Conservation (phyloP, 2,329 filamentous ascomycete species). For the Rachicladosporium sp. region DNA sequence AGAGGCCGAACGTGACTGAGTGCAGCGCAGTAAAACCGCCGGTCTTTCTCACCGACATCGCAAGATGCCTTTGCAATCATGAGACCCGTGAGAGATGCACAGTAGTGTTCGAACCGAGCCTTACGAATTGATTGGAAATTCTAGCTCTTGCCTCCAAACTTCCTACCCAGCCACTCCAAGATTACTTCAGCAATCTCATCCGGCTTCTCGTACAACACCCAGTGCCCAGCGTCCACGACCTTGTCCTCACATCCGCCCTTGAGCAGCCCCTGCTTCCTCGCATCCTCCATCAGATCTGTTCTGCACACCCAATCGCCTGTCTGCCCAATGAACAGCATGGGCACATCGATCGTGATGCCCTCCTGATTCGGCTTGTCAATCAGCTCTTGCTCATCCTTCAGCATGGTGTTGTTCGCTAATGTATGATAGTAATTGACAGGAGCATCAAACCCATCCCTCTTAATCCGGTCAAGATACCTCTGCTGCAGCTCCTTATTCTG, state of each 20-base stretch:
- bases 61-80: too few relatives aligned
- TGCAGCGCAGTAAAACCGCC: too few relatives aligned
- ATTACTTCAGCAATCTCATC: constrained; percentile 14
- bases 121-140: too few relatives aligned
- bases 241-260: constrained; percentile 21
- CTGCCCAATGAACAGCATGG: constrained; percentile 25
- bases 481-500: constrained; percentile 18
- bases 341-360: constrained; percentile 25
- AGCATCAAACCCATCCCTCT: constrained; percentile 22
- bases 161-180: constrained; percentile 8
- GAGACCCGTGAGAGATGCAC: too few relatives aligned
- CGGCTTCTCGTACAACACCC: constrained; percentile 25
- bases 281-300: constrained; percentile 18
- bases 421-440: constrained; percentile 29
- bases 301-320: constrained; percentile 25
- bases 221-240: constrained; percentile 25
- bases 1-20: too few relatives aligned
- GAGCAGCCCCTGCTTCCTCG: constrained; percentile 17
- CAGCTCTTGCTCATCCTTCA: constrained; percentile 15
- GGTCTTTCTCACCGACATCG: too few relatives aligned
- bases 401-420: constrained; percentile 16
- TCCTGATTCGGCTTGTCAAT: constrained; percentile 16
- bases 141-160: constrained; percentile 3
- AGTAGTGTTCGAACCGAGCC: too few relatives aligned
- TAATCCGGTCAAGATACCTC: constrained; percentile 24